phyloP scores from a whole-genome alignment of 176 grass and related monocot species.

The Oryza longistaminata region DNA sequence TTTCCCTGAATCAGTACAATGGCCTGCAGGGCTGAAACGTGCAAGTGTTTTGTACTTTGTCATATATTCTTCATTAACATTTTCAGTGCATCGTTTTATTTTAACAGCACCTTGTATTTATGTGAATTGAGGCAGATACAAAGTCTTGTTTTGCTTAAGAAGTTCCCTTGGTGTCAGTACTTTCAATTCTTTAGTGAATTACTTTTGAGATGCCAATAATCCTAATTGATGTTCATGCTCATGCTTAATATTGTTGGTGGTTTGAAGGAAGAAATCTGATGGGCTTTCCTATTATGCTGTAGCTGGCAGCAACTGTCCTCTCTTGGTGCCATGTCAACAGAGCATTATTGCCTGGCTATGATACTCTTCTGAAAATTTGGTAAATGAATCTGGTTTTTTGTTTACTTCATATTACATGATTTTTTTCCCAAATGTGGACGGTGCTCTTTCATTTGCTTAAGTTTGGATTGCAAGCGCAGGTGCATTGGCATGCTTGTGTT shows the following conservation, averaged over 20 bases:
- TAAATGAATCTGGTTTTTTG: slow-evolving; percentile 37
- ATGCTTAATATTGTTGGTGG: not conserved
- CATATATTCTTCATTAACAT: not conserved
- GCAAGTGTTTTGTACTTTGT: not conserved
- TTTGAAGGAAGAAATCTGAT: slow-evolving; percentile 34
- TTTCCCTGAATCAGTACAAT: not conserved
- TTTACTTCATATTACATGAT: slow-evolving; percentile 14
- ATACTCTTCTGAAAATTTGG: slow-evolving; percentile 87
- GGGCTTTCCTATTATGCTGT: slow-evolving; percentile 32
- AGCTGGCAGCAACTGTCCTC: slow-evolving; percentile 73
- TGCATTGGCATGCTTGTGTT: slow-evolving; percentile 5
- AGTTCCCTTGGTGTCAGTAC: not conserved
- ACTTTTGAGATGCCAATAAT: slow-evolving; percentile 17
- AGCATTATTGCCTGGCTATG: slow-evolving; percentile 68
- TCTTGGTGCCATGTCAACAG: slow-evolving; percentile 73
- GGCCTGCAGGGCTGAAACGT: not conserved
- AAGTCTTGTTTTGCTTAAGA: slow-evolving; percentile 23
- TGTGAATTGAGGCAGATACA: slow-evolving; percentile 20
- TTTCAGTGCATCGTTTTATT: not conserved
- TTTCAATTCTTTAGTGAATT: not conserved
- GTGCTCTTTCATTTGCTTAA: slow-evolving; percentile 24
- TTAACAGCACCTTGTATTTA: not conserved
- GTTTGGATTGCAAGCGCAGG: not conserved
- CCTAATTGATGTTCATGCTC: not conserved
- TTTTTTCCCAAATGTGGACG: not conserved